Conservation (phyloP, 2,329 filamentous ascomycete species). For the Hypoxylon sp. region DNA sequence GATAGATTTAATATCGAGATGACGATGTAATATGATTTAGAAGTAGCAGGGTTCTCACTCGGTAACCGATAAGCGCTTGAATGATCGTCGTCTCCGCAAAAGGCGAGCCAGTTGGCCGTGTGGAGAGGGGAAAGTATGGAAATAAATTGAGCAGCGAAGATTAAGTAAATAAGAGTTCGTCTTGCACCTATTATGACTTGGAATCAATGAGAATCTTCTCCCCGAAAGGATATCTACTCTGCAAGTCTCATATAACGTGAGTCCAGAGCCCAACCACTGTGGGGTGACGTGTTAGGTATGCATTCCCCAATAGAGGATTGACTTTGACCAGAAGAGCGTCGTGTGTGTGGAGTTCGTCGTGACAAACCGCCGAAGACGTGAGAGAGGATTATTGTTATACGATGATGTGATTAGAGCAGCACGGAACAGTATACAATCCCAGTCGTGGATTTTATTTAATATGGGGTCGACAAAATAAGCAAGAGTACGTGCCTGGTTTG, state of each 20-base stretch:
- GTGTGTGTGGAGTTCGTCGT: slow-evolving; percentile 39
- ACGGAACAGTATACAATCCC: slow-evolving; percentile 17
- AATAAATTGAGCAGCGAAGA: slow-evolving; percentile 25
- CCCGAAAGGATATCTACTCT: slow-evolving; percentile 25
- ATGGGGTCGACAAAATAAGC: slow-evolving; percentile 14
- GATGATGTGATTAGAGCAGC: slow-evolving; percentile 27
- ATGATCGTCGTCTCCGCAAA: slow-evolving; percentile 46
- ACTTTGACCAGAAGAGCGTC: slow-evolving; percentile 32
- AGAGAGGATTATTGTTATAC: slow-evolving; percentile 26
- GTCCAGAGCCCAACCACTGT: slow-evolving; percentile 49
- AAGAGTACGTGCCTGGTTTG: slow-evolving; percentile 19
- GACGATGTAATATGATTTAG: slow-evolving; percentile 19
- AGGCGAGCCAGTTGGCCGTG: slow-evolving; percentile 49
- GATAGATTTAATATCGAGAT: slow-evolving; percentile 16
- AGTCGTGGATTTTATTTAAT: slow-evolving; percentile 23
- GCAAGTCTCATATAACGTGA: slow-evolving; percentile 51
- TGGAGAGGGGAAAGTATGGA: slow-evolving; percentile 43
- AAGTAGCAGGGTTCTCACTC: slow-evolving; percentile 18
- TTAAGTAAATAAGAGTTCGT: slow-evolving; percentile 26
- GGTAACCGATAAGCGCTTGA: slow-evolving; percentile 41
- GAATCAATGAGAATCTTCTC: slow-evolving; percentile 32
- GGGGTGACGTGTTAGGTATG: slow-evolving; percentile 47
- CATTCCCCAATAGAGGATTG: slow-evolving; percentile 40
- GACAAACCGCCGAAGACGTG: slow-evolving; percentile 23
- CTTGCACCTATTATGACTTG: slow-evolving; percentile 30